phyloP scores from a whole-genome alignment of 2,329 filamentous ascomycete species.

The Pestalotiopsis sp. region DNA sequence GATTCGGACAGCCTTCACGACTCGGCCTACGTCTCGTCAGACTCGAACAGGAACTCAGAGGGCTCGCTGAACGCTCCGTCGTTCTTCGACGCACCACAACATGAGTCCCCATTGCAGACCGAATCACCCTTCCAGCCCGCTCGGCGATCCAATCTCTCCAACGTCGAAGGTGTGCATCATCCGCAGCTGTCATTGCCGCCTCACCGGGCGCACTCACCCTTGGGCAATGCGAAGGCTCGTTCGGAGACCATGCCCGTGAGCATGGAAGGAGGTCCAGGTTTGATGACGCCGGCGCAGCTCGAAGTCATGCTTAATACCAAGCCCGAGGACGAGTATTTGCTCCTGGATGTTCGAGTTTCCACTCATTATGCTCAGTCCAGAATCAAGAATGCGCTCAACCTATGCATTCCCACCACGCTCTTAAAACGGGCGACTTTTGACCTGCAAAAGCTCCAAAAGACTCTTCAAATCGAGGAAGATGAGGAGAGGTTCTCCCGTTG shows the following conservation, averaged over 20 bases:
- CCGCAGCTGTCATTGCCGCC: slow-evolving; percentile 57
- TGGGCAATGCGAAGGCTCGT: slow-evolving; percentile 31
- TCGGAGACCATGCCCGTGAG: slow-evolving; percentile 57
- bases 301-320: slow-evolving; percentile 54
- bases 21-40: slow-evolving; percentile 56
- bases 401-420: slow-evolving; percentile 93
- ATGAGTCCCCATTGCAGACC: slow-evolving; percentile 44
- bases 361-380: slow-evolving; percentile 78
- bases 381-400: slow-evolving; percentile 79
- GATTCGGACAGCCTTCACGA: slow-evolving; percentile 50
- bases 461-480: slow-evolving; percentile 74
- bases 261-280: slow-evolving; percentile 46
- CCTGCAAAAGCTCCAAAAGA: slow-evolving; percentile 82
- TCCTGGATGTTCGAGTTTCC: slow-evolving; percentile 85
- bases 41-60: slow-evolving; percentile 56
- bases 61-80: slow-evolving; percentile 44
- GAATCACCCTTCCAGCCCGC: slow-evolving; percentile 35
- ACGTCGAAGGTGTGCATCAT: slow-evolving; percentile 49
- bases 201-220: slow-evolving; percentile 44
- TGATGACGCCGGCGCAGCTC: slow-evolving; percentile 58
- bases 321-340: slow-evolving; percentile 51
- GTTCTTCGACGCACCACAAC: slow-evolving; percentile 43
- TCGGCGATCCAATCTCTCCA: slow-evolving; percentile 36
- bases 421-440: slow-evolving; percentile 91
- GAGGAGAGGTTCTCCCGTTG: slow-evolving; percentile 76